Evolutionary conservation across 2,329 filamentous ascomycete species (phyloP), one percentile per base, ranked within the genome.

Genomic region (Ceratocystis ficicola): DNA sequence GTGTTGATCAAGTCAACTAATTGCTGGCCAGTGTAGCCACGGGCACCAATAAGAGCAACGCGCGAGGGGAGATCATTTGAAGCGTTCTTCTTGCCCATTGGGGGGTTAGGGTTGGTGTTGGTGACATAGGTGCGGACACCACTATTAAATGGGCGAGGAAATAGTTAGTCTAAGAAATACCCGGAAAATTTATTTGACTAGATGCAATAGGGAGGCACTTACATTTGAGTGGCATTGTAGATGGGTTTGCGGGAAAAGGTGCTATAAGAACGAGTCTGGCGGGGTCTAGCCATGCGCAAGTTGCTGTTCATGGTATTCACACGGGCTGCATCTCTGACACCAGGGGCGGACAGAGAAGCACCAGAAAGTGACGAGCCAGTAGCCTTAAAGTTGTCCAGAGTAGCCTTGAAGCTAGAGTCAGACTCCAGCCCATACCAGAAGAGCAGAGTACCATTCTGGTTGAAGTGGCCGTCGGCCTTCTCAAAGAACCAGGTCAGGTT

Each of bases 401-500:
- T 81, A 70, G 89, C 83, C 71, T 87, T 86, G 25, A 96, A 87
- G 74, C 95, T 89, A 63, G 90, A 86, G 41, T 87, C 85, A 65
- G 86, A 86, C 70, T 94, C 88, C 67, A 94, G 85, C 64, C 92
- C 92, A 75, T 95, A 96, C 89, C 93, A 97, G 81, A 97, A 97
- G 73, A 97, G 86, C 48, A 96, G 90, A 73, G 92, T 90, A 67
- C 90, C 90, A 70, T 90, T 86, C 66, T 86, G 85, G 69, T 88
- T 90, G 71, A 96, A 83, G 76, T 90, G 96, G 66, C 94, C 93
- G 71, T 96, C 91, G 8, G 93, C 88, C 81, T 96, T 96, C 76
- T 96, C 92, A 71, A 95, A 95, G 80, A 97, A 96, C 94, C 93
- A 97, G 10, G 90, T 92, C 71, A 97, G 80, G 75, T 97, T 96